Evolutionary conservation across 2,329 filamentous ascomycete genomes (phyloP).

Genomic region (Paecilomyces sp.): DNA sequence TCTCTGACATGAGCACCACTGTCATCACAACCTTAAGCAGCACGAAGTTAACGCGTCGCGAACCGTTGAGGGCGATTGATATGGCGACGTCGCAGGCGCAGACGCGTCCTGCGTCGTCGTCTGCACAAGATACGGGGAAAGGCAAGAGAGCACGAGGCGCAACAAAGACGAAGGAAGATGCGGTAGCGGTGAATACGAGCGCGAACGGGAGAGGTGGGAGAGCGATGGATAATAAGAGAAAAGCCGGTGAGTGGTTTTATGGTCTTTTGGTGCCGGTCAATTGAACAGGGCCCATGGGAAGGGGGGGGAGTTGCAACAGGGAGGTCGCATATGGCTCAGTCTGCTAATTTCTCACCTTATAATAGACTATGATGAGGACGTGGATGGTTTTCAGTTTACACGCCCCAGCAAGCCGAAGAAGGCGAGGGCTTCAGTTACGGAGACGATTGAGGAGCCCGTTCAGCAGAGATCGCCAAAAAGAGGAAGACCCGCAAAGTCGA

Average conservation of each 20-base stretch:
- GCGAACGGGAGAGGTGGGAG: constrained; percentile 13
- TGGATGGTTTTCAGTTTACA: constrained; percentile 71
- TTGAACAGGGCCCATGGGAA: background rate
- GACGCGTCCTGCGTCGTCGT: constrained; percentile 23
- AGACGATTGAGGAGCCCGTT: constrained; percentile 31
- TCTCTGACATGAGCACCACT: constrained; percentile 28
- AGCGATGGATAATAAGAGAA: constrained; percentile 31
- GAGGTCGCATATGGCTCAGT: background rate
- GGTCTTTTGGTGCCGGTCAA: constrained; percentile 3
- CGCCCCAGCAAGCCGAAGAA: constrained; percentile 61
- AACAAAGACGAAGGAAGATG: constrained; percentile 26
- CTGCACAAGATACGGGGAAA: constrained; percentile 17
- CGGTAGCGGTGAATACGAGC: constrained; percentile 12
- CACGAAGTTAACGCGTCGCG: constrained; percentile 29
- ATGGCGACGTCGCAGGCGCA: constrained; percentile 33
- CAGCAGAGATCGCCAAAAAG: constrained; percentile 25
- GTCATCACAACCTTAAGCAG: constrained; percentile 26
- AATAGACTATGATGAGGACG: constrained; percentile 60
- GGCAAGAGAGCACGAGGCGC: constrained; percentile 24
- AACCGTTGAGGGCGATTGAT: constrained; percentile 27
- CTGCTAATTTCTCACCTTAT: constrained; percentile 2
- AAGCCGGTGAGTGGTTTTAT: constrained; percentile 33
- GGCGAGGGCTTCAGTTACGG: constrained; percentile 42
- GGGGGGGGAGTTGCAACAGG: too few species aligned
- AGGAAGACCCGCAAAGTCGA: constrained; percentile 39